Evolutionary conservation across 2,329 filamentous ascomycete genomes (phyloP).

Genomic region (Colletotrichum karsti): DNA sequence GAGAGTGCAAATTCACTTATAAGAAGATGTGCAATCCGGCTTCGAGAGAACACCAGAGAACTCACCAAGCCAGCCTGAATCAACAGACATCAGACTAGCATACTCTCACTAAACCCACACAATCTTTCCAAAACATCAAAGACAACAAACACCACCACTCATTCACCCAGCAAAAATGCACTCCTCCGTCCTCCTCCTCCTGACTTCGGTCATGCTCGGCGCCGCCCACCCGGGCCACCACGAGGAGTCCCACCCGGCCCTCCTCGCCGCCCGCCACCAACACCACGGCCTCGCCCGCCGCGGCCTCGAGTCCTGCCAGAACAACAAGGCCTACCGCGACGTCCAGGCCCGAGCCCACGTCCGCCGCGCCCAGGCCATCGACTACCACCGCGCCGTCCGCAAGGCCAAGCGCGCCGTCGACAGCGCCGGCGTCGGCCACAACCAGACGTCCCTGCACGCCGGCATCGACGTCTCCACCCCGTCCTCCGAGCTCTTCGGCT

Average conservation of each 20-base stretch:
- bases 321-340: conserved; percentile 7
- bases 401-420: conserved; percentile 13
- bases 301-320: conserved; percentile 3
- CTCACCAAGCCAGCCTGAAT: conserved; percentile 2
- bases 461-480: conserved; percentile 6
- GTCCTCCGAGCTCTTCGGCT: conserved; percentile 38
- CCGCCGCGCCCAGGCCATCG: conserved; percentile 10
- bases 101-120: neutral
- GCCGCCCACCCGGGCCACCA: conserved; percentile 15
- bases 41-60: neutral
- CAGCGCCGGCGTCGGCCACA: neutral
- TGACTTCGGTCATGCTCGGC: conserved; percentile 8
- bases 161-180: neutral
- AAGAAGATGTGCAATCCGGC: neutral
- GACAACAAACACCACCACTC: neutral
- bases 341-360: conserved; percentile 12
- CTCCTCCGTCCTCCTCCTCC: conserved; percentile 5
- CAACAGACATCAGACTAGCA: neutral
- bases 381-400: conserved; percentile 14
- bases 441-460: neutral
- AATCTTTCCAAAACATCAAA: neutral
- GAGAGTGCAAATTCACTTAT: neutral
- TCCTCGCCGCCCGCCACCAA: conserved; percentile 9
- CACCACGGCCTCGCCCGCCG: conserved; percentile 18
- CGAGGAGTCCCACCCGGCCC: conserved; percentile 3